Evolutionary conservation across 495 filamentous ascomycete genomes (phyloP).

Genomic region (Talaromyces thailandensis): DNA sequence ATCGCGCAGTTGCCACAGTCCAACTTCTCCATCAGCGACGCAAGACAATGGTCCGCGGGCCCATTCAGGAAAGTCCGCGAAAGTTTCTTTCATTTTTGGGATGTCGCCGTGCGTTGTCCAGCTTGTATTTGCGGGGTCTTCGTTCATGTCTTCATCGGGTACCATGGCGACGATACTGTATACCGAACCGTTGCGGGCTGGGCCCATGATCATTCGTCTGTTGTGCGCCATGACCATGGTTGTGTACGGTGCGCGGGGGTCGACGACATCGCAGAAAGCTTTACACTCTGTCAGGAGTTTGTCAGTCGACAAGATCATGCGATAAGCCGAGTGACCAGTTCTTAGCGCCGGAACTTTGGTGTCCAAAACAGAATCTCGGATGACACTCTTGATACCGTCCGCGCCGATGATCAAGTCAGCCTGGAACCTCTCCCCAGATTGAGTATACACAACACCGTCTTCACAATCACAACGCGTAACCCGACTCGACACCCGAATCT

Average conservation of each 20-base stretch:
- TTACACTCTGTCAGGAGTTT: not conserved
- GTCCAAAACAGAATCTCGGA: not conserved
- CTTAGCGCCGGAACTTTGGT: not conserved
- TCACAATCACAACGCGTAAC: slow-evolving; percentile 15
- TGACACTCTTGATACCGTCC: not conserved
- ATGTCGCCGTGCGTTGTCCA: slow-evolving; percentile 23
- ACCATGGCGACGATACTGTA: slow-evolving; percentile 16
- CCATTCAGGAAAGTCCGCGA: slow-evolving; percentile 25
- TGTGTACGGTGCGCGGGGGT: not conserved
- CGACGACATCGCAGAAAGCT: not conserved
- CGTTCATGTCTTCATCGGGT: slow-evolving; percentile 10
- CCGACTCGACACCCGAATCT: slow-evolving; percentile 10
- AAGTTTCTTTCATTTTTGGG: slow-evolving; percentile 27
- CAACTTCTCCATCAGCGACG: not conserved
- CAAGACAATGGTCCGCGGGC: slow-evolving; percentile 14
- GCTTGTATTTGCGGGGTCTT: not conserved
- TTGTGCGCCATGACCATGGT: slow-evolving; percentile 10
- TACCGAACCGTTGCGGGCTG: slow-evolving; percentile 14
- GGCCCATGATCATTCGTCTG: slow-evolving; percentile 17
- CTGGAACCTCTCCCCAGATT: slow-evolving; percentile 12
- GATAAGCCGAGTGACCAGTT: not conserved
- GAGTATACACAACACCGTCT: slow-evolving; percentile 14
- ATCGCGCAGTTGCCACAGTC: slow-evolving; percentile 11
- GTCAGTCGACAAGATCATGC: not conserved
- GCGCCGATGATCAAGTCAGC: slow-evolving; percentile 30